These are phyloP conservation scores for Beta lomatogona DNA, from an alignment of 179 eudicot species.

Conservation along the genomic window DNA sequence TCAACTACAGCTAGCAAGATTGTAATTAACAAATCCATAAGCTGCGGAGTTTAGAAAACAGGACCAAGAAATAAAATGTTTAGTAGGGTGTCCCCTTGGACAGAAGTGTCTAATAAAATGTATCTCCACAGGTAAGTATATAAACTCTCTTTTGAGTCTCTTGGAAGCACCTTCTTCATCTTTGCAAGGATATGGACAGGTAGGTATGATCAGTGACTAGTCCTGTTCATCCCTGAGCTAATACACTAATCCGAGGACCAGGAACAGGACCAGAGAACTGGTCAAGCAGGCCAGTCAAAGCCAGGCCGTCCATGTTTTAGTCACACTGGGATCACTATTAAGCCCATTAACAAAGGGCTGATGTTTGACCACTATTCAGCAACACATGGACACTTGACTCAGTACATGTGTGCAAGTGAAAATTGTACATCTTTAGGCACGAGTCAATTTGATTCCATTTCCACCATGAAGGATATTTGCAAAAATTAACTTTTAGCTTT, in stretches of 20 bases:
- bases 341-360: not conserved
- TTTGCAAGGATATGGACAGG: not conserved
- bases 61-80: not conserved
- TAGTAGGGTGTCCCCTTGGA: not conserved
- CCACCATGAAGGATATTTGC: not conserved
- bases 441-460: not conserved
- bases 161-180: not conserved
- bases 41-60: not conserved
- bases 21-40: not conserved
- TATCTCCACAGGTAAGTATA: not conserved
- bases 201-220: not conserved
- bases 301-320: not conserved
- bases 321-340: not conserved
- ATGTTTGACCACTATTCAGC: not conserved
- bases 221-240: not conserved
- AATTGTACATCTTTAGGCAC: not conserved
- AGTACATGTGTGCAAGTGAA: too few relatives aligned
- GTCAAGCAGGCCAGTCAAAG: not conserved
- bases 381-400: not conserved
- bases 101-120: not conserved
- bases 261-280: not conserved
- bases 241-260: not conserved
- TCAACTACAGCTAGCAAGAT: not conserved
- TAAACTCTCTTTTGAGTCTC: not conserved
- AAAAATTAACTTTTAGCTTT: too few relatives aligned